Percentiles rank a stretch among this genome's conserved stretches.
Conservation (phyloP, 2,329 filamentous ascomycete genomes). For the Fusarium dimerum region DNA sequence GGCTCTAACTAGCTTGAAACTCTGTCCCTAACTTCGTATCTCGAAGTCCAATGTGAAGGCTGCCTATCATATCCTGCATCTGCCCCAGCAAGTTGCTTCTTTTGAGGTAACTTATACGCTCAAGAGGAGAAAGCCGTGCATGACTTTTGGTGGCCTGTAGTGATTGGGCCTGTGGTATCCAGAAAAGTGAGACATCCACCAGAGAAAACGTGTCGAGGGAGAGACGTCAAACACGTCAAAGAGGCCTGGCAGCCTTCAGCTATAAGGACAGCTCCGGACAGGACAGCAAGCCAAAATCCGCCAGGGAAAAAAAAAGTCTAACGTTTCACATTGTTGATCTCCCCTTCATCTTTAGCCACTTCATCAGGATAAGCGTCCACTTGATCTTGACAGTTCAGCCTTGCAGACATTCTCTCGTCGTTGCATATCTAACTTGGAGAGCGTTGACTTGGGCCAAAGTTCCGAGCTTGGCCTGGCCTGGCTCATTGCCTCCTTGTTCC, state of each 20-base stretch:
- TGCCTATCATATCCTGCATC: neutral
- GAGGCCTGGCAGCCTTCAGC: neutral
- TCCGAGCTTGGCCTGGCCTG: neutral
- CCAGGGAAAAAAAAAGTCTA: neutral
- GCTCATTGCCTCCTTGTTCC: slow-evolving; percentile 17
- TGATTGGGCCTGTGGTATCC: neutral
- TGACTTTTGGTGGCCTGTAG: neutral
- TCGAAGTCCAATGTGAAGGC: neutral
- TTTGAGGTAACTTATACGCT: neutral
- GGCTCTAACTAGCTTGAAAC: neutral
- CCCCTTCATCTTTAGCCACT: neutral
- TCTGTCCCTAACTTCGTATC: slow-evolving; percentile 6
- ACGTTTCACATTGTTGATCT: neutral
- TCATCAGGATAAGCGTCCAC: neutral
- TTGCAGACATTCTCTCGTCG: neutral
- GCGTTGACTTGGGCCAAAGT: neutral
- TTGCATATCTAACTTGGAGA: neutral
- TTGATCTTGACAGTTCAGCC: neutral
- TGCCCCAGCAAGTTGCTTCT: neutral
- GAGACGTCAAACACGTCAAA: neutral
- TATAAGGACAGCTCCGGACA: neutral
- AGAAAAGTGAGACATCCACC: neutral
- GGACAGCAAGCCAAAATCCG: neutral
- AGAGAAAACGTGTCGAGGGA: neutral
- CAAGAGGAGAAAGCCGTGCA: neutral